Evolutionary conservation across 2,329 filamentous ascomycete genomes (phyloP).

Genomic region (Rhynchosporium graminicola): DNA sequence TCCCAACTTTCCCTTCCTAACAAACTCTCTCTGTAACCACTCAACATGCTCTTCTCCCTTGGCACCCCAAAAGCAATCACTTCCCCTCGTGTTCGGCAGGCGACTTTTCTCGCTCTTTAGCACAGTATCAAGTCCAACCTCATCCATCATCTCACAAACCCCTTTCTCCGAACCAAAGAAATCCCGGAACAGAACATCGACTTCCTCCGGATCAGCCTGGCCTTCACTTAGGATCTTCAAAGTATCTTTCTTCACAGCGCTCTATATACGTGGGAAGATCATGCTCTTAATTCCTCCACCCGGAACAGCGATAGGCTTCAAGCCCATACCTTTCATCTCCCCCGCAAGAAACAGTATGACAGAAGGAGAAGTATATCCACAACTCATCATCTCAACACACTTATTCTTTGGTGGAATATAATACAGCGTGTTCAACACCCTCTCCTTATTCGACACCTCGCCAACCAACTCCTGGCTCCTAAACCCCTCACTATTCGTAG

Average conservation of each 20-base stretch:
- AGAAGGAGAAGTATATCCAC: constrained; percentile 39
- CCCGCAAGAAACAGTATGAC: constrained; percentile 39
- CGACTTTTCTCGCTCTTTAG: constrained; percentile 44
- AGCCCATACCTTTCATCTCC: constrained; percentile 39
- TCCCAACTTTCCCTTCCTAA: constrained; percentile 40
- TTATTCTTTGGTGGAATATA: constrained; percentile 39
- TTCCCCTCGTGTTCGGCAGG: constrained; percentile 30
- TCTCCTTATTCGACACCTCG: constrained; percentile 39
- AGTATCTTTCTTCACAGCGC: constrained; percentile 45
- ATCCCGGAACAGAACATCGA: constrained; percentile 41
- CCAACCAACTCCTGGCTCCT: constrained; percentile 45
- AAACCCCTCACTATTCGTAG: constrained; percentile 51
- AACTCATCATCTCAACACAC: constrained; percentile 45
- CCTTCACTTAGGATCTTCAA: constrained; percentile 41
- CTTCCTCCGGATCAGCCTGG: constrained; percentile 41
- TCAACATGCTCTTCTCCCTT: constrained; percentile 25
- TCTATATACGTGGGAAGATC: constrained; percentile 46
- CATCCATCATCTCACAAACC: constrained; percentile 45
- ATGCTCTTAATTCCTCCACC: constrained; percentile 41
- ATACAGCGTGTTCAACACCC: constrained; percentile 47
- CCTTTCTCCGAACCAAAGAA: constrained; percentile 41
- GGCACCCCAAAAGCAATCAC: constrained; percentile 11
- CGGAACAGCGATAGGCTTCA: constrained; percentile 43
- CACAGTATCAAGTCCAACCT: constrained; percentile 45
- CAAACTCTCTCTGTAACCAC: constrained; percentile 39